Evolutionary conservation across 2,329 filamentous ascomycete genomes (phyloP), one percentile per base, ranked within the genome.

Genomic region (Diaporthe sp.): DNA sequence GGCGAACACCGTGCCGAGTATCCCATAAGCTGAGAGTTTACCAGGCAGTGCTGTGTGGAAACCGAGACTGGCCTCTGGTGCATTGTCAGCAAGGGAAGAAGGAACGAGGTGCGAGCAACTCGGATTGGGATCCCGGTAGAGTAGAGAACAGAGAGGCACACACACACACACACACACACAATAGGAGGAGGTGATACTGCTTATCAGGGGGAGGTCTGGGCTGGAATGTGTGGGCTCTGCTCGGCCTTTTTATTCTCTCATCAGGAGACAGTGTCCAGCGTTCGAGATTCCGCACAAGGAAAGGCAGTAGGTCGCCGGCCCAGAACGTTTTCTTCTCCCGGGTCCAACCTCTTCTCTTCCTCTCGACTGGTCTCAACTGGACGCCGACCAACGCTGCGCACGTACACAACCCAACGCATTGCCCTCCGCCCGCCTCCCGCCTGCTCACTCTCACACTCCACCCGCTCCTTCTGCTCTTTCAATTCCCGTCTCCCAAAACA

Each of bases 201-300:
- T 70, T 55, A 55, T 70, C 65, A 53, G 47, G 65, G 53, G 47
- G 49, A 55, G 47, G 51, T 70, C 49, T 42, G 65, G 65, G 65
- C 65, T 70, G 65, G 65, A 70, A 70, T 70, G 65, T 70, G 65
- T 70, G 65, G 47, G 65, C 47, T 55, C 34, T 31, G 37, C n/a
- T 34, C 47, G 47, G 65, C 12, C 34, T 37, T 39, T 31, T 68
- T 53, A 31, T 53, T 68, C 31, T 20, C 49, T 49, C 49, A 51
- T 70, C 65, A 70, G 65, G 47, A 70, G 65, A 70, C 49, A 37
- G 44, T 68, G 63, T 51, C 44, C 28, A 37, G 6, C 8, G 63
- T 68, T 68, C 31, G 63, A 68, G 47, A 53, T 53, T 28, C 47
- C 31, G 65, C 49, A 9, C 61, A 5, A 22, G 60, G 25, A 47